Evolutionary conservation across 768 basidiomycete species (phyloP).

Genomic region (Suillus subaureus): DNA sequence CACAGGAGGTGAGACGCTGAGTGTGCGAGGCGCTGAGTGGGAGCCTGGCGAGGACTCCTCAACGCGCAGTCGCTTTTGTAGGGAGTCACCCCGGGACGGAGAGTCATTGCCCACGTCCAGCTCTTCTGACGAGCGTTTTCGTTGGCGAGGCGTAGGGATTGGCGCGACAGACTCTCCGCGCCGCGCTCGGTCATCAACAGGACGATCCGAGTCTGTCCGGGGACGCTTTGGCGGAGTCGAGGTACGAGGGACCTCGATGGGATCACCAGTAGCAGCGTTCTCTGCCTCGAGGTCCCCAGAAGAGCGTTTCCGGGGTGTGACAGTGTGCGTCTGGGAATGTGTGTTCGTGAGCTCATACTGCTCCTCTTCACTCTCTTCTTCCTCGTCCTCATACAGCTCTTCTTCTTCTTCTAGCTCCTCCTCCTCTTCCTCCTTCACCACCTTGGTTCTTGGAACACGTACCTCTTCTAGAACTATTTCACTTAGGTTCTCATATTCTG

Average conservation of each 20-base stretch:
- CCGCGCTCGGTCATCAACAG: constrained; percentile 6
- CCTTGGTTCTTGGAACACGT: constrained; percentile 19
- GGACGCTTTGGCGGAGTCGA: constrained; percentile 46
- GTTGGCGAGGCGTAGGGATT: constrained; percentile 27
- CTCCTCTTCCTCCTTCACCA: constrained; percentile 19
- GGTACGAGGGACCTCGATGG: constrained; percentile 13
- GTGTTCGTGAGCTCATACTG: constrained; percentile 7
- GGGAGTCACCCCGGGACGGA: constrained; percentile 14
- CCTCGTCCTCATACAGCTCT: constrained; percentile 33
- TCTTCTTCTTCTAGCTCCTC: constrained; percentile 29
- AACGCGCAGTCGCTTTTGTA: constrained; percentile 32
- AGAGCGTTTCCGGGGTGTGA: constrained; percentile 37
- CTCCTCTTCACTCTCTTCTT: constrained; percentile 32
- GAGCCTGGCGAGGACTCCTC: constrained; percentile 16
- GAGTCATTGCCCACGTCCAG: constrained; percentile 32
- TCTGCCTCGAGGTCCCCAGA: constrained; percentile 41
- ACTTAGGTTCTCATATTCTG: constrained; percentile 15
- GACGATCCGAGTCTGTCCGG: constrained; percentile 23
- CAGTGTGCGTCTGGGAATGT: constrained; percentile 13
- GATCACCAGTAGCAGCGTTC: neutral
- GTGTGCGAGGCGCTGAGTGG: constrained; percentile 10
- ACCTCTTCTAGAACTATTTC: constrained; percentile 32
- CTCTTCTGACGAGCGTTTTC: constrained; percentile 56
- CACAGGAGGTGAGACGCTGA: constrained; percentile 22
- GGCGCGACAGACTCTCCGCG: constrained; percentile 2